These are phyloP conservation scores for Acanthamoeba polyphaga DNA, from an alignment of 208 protist genomes.

Conservation along the genomic window DNA sequence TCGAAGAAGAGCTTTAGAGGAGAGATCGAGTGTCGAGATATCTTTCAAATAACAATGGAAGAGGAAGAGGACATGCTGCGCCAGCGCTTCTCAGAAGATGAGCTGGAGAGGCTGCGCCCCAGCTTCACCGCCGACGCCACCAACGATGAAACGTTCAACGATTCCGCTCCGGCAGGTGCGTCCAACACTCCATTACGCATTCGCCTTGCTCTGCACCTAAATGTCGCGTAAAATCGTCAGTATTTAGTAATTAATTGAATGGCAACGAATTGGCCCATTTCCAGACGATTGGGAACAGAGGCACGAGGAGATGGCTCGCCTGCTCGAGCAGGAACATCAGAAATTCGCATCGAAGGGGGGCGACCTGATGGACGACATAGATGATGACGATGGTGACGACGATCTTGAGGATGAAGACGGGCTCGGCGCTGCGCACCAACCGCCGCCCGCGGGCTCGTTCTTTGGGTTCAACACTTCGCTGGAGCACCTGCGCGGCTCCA, in stretches of 20 bases:
- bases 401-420: not conserved
- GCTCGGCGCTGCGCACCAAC: not conserved
- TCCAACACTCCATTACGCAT: too few species aligned
- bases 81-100: not conserved
- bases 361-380: conserved; percentile 6
- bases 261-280: not conserved
- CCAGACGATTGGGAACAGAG: conserved; percentile 35
- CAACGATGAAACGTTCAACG: conserved; percentile 59
- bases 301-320: conserved; percentile 6
- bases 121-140: conserved; percentile 20
- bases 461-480: conserved; percentile 49
- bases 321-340: conserved; percentile 41
- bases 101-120: not conserved
- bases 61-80: conserved; percentile 13
- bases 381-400: not conserved
- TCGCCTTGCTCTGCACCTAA: not conserved
- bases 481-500: not conserved
- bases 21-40: too few species aligned
- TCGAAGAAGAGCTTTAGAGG: too few species aligned
- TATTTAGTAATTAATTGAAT: too few species aligned
- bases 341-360: not conserved
- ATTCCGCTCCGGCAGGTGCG: not conserved
- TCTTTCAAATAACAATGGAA: too few species aligned
- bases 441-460: not conserved
- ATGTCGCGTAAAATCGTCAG: not conserved